Conservation (phyloP, 2,329 filamentous ascomycete species). For the Claviceps sp. region DNA sequence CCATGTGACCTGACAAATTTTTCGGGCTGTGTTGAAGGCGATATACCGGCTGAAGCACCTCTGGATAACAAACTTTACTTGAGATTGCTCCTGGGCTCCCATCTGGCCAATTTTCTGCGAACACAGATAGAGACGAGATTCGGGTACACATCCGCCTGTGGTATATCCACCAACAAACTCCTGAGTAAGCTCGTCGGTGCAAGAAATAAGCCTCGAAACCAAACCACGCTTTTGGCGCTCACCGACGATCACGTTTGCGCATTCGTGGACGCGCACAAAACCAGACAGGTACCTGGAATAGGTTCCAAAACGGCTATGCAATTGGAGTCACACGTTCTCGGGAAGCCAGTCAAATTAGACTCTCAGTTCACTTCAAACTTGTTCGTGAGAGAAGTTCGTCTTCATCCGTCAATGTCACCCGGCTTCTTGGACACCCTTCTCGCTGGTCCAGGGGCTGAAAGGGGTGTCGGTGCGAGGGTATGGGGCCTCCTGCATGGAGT, state of each 20-base stretch:
- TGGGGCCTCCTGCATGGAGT: constrained; percentile 75
- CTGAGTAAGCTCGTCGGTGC: constrained; percentile 76
- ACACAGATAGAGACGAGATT: constrained; percentile 58
- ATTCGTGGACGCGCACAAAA: constrained; percentile 65
- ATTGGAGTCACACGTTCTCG: constrained; percentile 40
- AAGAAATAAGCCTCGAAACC: constrained; percentile 72
- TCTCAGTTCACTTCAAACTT: constrained; percentile 32
- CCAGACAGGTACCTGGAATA: constrained; percentile 75
- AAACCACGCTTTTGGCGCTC: constrained; percentile 69
- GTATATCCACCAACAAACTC: constrained; percentile 77
- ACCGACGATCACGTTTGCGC: constrained; percentile 38
- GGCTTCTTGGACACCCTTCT: constrained; percentile 55
- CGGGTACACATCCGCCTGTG: constrained; percentile 79
- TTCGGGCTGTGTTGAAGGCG: constrained; percentile 43
- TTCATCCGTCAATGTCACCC: constrained; percentile 48
- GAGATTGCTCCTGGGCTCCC: constrained; percentile 63
- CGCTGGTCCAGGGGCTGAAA: constrained; percentile 53
- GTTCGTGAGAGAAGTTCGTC: constrained; percentile 52
- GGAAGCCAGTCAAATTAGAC: constrained; percentile 18
- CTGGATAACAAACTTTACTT: constrained; percentile 31
- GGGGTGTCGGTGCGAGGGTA: constrained; percentile 56
- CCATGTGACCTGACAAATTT: constrained; percentile 56
- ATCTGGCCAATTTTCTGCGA: constrained; percentile 65
- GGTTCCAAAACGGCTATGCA: constrained; percentile 51
- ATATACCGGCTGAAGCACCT: constrained; percentile 10